Evolutionary conservation across 805 yeast genomes (phyloP).

Genomic region (Metschnikowia proteae): DNA sequence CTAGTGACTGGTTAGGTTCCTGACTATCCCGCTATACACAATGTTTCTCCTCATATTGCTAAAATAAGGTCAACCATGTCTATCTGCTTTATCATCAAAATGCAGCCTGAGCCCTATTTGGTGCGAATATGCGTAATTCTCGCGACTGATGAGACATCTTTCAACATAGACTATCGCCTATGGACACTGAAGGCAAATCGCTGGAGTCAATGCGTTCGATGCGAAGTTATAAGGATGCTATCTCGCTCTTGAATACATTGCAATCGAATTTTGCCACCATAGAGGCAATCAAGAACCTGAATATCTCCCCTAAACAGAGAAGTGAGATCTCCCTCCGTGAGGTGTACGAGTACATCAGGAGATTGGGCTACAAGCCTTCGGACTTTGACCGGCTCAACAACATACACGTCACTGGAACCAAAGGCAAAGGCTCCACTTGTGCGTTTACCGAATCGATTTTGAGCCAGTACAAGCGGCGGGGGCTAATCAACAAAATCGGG

Average conservation of each 20-base stretch:
- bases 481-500: slow-evolving; percentile 62
- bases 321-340: slow-evolving; percentile 74
- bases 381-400: slow-evolving; percentile 75
- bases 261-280: slow-evolving; percentile 91
- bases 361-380: slow-evolving; percentile 43
- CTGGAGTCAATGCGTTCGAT: slow-evolving; percentile 19
- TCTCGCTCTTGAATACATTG: slow-evolving; percentile 73
- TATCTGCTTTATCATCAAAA: neutral
- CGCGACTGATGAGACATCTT: neutral
- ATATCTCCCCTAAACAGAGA: slow-evolving; percentile 42
- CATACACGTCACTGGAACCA: slow-evolving; percentile 94
- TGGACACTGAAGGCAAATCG: slow-evolving; percentile 2
- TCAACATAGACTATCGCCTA: neutral
- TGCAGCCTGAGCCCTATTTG: neutral
- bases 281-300: slow-evolving; percentile 75
- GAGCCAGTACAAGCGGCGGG: slow-evolving; percentile 47
- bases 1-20: no score
- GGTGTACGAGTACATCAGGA: slow-evolving; percentile 49
- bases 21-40: no score
- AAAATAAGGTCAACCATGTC: neutral
- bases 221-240: slow-evolving; percentile 60
- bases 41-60: no score
- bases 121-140: neutral
- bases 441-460: slow-evolving; percentile 87
- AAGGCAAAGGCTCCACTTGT: slow-evolving; percentile 97